Evolutionary conservation across 2,329 filamentous ascomycete genomes (phyloP).

Genomic region (Mycogone perniciosa): DNA sequence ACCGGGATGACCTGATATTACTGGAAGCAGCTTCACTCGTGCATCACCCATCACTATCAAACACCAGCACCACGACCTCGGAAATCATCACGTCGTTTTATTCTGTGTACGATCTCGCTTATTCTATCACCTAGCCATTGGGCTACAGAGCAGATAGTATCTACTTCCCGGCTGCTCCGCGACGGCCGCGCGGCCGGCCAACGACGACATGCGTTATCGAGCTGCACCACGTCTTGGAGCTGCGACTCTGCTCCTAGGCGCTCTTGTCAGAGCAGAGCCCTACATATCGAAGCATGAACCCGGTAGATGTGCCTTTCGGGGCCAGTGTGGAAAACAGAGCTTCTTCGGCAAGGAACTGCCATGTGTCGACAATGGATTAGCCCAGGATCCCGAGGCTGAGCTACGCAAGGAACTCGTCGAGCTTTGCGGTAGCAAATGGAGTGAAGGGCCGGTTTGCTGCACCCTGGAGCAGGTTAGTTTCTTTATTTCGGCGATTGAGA

Average conservation of each 20-base stretch:
- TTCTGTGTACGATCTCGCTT: too few species aligned
- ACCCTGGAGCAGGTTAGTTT: slow-evolving; percentile 62
- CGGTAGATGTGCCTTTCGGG: slow-evolving; percentile 83
- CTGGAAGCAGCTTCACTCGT: too few species aligned
- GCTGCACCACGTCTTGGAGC: slow-evolving; percentile 26
- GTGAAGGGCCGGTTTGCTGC: slow-evolving; percentile 78
- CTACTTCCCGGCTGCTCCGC: too few species aligned
- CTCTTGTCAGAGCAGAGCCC: slow-evolving; percentile 22
- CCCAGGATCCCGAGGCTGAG: slow-evolving; percentile 64
- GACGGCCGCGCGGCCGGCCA: background rate
- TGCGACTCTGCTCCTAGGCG: slow-evolving; percentile 24
- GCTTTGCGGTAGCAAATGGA: slow-evolving; percentile 86
- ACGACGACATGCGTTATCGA: slow-evolving; percentile 27
- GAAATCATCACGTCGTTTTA: too few species aligned
- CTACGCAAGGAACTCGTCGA: slow-evolving; percentile 72
- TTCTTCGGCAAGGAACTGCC: slow-evolving; percentile 87
- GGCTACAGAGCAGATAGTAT: too few species aligned
- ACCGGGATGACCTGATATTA: too few species aligned
- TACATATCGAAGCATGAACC: slow-evolving; percentile 66
- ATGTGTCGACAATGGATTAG: slow-evolving; percentile 84
- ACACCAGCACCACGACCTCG: too few species aligned
- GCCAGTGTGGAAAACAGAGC: slow-evolving; percentile 84
- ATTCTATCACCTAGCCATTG: too few species aligned
- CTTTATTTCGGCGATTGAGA: background rate
- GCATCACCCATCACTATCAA: too few species aligned